Conservation (phyloP, 192 early-diverging fungal species). For the Backusella circina region DNA sequence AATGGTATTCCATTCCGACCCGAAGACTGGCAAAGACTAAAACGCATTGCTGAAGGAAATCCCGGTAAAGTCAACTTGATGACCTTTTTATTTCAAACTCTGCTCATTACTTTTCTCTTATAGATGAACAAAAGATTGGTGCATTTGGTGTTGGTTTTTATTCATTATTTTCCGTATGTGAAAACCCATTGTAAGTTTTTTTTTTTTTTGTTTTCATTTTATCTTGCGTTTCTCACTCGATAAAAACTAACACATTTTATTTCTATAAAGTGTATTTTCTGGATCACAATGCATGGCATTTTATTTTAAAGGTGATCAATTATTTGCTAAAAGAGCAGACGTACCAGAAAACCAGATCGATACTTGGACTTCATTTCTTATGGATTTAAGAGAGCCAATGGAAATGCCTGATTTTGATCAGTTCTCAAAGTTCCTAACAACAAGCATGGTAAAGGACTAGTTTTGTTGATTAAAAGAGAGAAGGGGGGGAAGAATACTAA, state of each 20-base stretch:
- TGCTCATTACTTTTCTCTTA: not conserved
- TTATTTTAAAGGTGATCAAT: slow-evolving; percentile 84
- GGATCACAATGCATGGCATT: slow-evolving; percentile 82
- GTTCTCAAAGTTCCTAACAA: slow-evolving; percentile 67
- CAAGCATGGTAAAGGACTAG: slow-evolving; percentile 39
- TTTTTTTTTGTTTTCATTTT: no score
- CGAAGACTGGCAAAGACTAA: slow-evolving; percentile 79
- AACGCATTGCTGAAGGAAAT: slow-evolving; percentile 90
- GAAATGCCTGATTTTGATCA: slow-evolving; percentile 60
- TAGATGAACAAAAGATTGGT: slow-evolving; percentile 62
- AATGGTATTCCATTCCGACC: slow-evolving; percentile 78
- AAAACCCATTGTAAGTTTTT: slow-evolving; percentile 77
- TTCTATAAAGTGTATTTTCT: slow-evolving; percentile 54
- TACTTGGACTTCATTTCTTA: slow-evolving; percentile 70
- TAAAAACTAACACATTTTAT: not conserved
- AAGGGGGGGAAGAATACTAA: no score
- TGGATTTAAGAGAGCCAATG: slow-evolving; percentile 74
- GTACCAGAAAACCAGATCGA: slow-evolving; percentile 42
- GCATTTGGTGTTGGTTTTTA: slow-evolving; percentile 86
- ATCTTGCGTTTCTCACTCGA: not conserved
- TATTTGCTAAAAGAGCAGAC: slow-evolving; percentile 71
- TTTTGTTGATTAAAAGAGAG: not conserved
- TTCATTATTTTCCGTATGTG: slow-evolving; percentile 84
- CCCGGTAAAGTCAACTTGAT: slow-evolving; percentile 56
- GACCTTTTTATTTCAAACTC: not conserved